phyloP scores from a whole-genome alignment of 1,284 basidiomycete species.

The Serendipita sp. region DNA sequence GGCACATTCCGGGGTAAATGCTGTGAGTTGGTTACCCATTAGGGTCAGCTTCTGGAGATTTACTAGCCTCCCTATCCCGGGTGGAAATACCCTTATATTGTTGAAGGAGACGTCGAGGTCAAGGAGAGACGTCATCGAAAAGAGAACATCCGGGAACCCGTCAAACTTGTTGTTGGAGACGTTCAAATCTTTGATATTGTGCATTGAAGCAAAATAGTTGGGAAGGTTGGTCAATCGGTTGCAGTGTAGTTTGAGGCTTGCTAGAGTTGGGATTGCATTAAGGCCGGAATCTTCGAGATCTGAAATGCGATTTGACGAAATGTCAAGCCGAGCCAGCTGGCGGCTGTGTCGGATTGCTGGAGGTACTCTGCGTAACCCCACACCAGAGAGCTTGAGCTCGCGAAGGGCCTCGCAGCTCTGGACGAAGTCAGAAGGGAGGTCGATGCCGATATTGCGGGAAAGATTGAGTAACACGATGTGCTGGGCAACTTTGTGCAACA shows the following conservation, averaged over 20 bases:
- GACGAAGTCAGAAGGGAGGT: constrained; percentile 93
- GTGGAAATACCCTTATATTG: constrained; percentile 68
- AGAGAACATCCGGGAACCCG: constrained; percentile 65
- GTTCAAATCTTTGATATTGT: constrained; percentile 67
- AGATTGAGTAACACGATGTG: constrained; percentile 80
- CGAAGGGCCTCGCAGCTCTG: constrained; percentile 76
- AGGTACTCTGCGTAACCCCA: constrained; percentile 91
- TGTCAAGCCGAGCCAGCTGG: constrained; percentile 71
- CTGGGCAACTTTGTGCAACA: constrained; percentile 77
- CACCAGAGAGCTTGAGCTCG: constrained; percentile 80
- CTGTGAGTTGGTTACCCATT: constrained; percentile 74
- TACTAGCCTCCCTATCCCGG: constrained; percentile 59
- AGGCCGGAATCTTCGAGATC: constrained; percentile 81
- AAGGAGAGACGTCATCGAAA: constrained; percentile 55
- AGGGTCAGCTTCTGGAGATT: constrained; percentile 68
- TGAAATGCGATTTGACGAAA: constrained; percentile 86
- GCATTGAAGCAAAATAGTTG: constrained; percentile 67
- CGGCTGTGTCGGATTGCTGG: constrained; percentile 65
- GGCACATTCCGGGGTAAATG: constrained; percentile 57
- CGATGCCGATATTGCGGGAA: constrained; percentile 90
- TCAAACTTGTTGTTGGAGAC: constrained; percentile 96
- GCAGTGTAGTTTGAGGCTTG: constrained; percentile 73
- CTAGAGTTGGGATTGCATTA: constrained; percentile 62
- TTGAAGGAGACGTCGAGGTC: constrained; percentile 97
- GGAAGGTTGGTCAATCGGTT: constrained; percentile 85